These are phyloP conservation scores for Ganoderma sp. DNA, from an alignment of 1,284 basidiomycete genomes.

Conservation along the genomic window DNA sequence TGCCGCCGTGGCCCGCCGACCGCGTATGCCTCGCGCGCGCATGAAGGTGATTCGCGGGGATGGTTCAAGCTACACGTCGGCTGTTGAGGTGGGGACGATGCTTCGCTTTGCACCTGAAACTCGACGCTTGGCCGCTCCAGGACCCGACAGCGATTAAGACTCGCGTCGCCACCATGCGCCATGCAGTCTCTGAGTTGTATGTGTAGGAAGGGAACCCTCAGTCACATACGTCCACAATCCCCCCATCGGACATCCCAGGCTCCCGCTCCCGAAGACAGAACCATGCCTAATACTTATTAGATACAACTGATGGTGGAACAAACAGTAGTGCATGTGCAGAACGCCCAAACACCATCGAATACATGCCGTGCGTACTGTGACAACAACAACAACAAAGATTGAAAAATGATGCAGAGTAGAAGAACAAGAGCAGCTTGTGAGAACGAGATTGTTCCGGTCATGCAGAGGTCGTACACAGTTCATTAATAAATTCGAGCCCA, in stretches of 20 bases:
- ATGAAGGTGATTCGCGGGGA: slow-evolving; percentile 8
- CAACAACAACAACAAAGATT: slow-evolving; percentile 1
- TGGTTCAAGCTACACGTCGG: not conserved
- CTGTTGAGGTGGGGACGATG: not conserved
- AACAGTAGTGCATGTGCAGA: not conserved
- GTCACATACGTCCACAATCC: too few species aligned
- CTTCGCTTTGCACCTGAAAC: slow-evolving; percentile 8
- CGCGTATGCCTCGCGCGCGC: not conserved
- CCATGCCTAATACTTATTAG: not conserved
- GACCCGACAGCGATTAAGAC: not conserved
- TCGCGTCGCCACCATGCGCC: not conserved
- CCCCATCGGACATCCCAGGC: too few species aligned
- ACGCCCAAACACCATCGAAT: not conserved
- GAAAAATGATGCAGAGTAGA: not conserved
- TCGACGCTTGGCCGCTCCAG: not conserved
- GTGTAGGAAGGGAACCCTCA: not conserved
- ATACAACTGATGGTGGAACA: not conserved
- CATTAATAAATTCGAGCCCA: not conserved
- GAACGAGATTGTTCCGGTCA: not conserved
- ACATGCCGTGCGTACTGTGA: slow-evolving; percentile 9
- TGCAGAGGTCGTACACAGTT: not conserved
- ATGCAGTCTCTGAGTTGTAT: not conserved
- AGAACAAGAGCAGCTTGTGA: not conserved
- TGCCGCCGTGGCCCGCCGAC: not conserved
- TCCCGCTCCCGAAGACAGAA: too few species aligned